Conservation (phyloP, 768 basidiomycete genomes). For the Butyriboletus loyo region DNA sequence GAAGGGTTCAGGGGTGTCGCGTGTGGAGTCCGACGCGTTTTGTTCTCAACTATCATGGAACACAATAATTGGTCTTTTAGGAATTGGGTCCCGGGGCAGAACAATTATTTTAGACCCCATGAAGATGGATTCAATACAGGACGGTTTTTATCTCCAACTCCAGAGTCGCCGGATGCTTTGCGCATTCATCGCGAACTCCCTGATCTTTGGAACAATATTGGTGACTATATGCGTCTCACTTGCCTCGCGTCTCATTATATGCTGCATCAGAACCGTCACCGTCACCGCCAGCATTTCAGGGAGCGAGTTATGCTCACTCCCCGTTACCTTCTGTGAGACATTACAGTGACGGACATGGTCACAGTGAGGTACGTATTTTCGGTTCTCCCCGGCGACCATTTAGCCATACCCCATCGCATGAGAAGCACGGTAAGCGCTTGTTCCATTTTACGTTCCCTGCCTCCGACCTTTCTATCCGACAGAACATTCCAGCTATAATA, state of each 20-base stretch:
- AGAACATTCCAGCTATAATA: conserved; percentile 5
- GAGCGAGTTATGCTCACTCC: neutral
- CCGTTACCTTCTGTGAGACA: neutral
- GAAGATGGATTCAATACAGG: neutral
- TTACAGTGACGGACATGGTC: neutral
- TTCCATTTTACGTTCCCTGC: neutral
- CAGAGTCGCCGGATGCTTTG: conserved; percentile 4
- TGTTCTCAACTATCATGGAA: conserved; percentile 15
- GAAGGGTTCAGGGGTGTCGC: neutral
- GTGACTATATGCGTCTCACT: conserved; percentile 28
- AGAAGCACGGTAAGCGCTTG: conserved; percentile 2
- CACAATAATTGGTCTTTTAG: neutral
- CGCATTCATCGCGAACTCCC: conserved; percentile 2
- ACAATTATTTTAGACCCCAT: neutral
- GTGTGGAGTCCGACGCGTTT: conserved; percentile 2
- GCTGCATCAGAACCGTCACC: conserved; percentile 35
- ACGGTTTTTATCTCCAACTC: conserved; percentile 4
- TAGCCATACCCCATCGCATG: neutral
- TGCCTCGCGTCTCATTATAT: conserved; percentile 6
- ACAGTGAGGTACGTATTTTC: neutral
- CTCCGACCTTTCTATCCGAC: neutral
- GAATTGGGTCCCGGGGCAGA: neutral
- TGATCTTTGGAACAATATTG: conserved; percentile 8
- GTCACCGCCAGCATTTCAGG: conserved; percentile 32
- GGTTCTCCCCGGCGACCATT: neutral